Percentiles rank a stretch among this genome's conserved stretches.
Evolutionary conservation across 1,284 basidiomycete species (phyloP).

Genomic region (Pseudozyma pruni): DNA sequence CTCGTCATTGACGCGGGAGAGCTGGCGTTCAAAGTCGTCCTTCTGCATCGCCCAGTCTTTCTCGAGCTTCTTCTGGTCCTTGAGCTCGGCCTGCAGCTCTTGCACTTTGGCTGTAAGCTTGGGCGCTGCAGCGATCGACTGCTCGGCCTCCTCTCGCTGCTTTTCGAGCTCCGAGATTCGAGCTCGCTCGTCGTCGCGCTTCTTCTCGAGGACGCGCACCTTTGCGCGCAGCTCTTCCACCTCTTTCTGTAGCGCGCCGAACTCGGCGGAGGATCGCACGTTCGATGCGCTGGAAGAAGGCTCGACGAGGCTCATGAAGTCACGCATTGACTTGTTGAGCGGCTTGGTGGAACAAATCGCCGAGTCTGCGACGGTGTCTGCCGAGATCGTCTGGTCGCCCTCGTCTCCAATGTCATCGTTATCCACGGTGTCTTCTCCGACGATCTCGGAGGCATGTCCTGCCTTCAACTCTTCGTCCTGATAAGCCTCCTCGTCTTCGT

Average conservation of each 20-base stretch:
- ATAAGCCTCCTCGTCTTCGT: constrained; percentile 7
- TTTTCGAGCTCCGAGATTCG: constrained; percentile 86
- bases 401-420: constrained; percentile 16
- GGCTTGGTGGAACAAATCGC: constrained; percentile 26
- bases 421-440: constrained; percentile 3
- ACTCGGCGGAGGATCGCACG: constrained; percentile 34
- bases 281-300: constrained; percentile 14
- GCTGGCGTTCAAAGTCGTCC: constrained; percentile 68
- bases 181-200: constrained; percentile 85
- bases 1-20: constrained; percentile 83
- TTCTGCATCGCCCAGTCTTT: constrained; percentile 55
- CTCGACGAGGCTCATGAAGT: constrained; percentile 53
- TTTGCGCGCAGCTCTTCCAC: constrained; percentile 80
- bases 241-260: constrained; percentile 49
- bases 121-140: constrained; percentile 80
- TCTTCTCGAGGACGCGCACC: constrained; percentile 83
- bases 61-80: constrained; percentile 56
- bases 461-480: constrained; percentile 5
- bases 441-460: neutral
- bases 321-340: constrained; percentile 44
- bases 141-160: constrained; percentile 82
- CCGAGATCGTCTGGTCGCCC: constrained; percentile 37
- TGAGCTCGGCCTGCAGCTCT: constrained; percentile 55
- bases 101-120: constrained; percentile 73
- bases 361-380: constrained; percentile 11